Conservation (phyloP, 1,284 basidiomycete species). For the Microbotryum intermedium region DNA sequence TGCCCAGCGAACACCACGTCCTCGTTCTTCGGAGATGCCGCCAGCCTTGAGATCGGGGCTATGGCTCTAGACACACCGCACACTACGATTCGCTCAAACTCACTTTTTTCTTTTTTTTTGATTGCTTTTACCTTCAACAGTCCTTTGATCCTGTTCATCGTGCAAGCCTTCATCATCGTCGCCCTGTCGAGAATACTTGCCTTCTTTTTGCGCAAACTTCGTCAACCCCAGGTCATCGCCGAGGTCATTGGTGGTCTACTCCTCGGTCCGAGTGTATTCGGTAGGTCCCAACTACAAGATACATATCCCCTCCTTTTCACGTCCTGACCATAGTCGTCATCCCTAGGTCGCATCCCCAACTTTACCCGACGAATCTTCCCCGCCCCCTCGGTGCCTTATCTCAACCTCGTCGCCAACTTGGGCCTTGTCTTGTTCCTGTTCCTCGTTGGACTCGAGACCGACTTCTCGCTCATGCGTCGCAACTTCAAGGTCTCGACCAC, state of each 20-base stretch:
- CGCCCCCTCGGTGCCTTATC: conserved; percentile 56
- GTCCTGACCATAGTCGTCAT: background rate
- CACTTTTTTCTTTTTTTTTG: background rate
- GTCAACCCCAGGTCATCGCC: conserved; percentile 42
- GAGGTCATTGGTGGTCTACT: conserved; percentile 44
- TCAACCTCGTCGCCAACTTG: conserved; percentile 83
- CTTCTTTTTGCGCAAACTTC: conserved; percentile 35
- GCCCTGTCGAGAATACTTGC: conserved; percentile 40
- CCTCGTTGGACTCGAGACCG: conserved; percentile 86
- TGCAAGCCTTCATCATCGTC: conserved; percentile 39
- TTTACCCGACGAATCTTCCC: conserved; percentile 82
- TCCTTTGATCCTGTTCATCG: conserved; percentile 32
- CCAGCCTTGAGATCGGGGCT: too few relatives aligned
- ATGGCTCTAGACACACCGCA: background rate
- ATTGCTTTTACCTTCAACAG: background rate
- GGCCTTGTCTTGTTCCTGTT: conserved; percentile 57
- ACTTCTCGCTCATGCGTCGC: conserved; percentile 55
- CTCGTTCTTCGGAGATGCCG: background rate
- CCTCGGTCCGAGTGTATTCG: conserved; percentile 43
- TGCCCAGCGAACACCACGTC: background rate
- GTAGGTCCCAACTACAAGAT: conserved; percentile 33
- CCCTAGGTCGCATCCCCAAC: conserved; percentile 53
- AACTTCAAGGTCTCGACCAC: conserved; percentile 32
- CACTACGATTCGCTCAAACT: background rate
- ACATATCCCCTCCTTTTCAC: background rate